phyloP scores from a whole-genome alignment of 2,329 filamentous ascomycete genomes.

The Penicillium sp. region DNA sequence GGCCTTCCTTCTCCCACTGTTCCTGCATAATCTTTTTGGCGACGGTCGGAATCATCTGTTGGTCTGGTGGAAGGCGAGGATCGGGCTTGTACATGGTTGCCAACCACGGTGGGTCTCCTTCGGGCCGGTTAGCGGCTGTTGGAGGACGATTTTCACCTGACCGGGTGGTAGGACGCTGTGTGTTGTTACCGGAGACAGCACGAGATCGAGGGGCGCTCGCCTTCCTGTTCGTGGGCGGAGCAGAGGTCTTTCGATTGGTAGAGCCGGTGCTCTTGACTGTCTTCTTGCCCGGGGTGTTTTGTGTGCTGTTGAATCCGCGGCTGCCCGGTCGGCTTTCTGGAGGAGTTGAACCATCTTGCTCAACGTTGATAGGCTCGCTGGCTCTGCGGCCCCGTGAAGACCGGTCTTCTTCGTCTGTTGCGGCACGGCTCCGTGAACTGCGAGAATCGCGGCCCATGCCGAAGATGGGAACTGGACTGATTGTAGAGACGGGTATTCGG shows the following conservation, averaged over 20 bases:
- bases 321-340: slow-evolving; percentile 33
- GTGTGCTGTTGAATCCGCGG: slow-evolving; percentile 28
- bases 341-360: slow-evolving; percentile 28
- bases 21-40: slow-evolving; percentile 89
- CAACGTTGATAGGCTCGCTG: slow-evolving; percentile 52
- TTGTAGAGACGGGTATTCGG: slow-evolving; percentile 80
- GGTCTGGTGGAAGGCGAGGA: slow-evolving; percentile 86
- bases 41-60: slow-evolving; percentile 92
- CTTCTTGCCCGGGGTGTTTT: slow-evolving; percentile 34
- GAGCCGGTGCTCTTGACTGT: slow-evolving; percentile 27
- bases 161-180: slow-evolving; percentile 61
- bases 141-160: slow-evolving; percentile 54
- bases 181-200: slow-evolving; percentile 34
- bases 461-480: slow-evolving; percentile 69
- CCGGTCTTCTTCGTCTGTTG: slow-evolving; percentile 61
- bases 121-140: slow-evolving; percentile 66
- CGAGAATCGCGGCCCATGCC: slow-evolving; percentile 69
- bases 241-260: slow-evolving; percentile 39
- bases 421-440: slow-evolving; percentile 58
- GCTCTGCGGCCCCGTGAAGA: slow-evolving; percentile 57
- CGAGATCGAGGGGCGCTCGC: slow-evolving; percentile 36
- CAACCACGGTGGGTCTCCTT: slow-evolving; percentile 95
- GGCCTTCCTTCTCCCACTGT: slow-evolving; percentile 90
- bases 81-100: slow-evolving; percentile 94
- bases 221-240: slow-evolving; percentile 41